phyloP scores from a whole-genome alignment of 2,329 filamentous ascomycete genomes.

The Coniochaeta ligniaria region DNA sequence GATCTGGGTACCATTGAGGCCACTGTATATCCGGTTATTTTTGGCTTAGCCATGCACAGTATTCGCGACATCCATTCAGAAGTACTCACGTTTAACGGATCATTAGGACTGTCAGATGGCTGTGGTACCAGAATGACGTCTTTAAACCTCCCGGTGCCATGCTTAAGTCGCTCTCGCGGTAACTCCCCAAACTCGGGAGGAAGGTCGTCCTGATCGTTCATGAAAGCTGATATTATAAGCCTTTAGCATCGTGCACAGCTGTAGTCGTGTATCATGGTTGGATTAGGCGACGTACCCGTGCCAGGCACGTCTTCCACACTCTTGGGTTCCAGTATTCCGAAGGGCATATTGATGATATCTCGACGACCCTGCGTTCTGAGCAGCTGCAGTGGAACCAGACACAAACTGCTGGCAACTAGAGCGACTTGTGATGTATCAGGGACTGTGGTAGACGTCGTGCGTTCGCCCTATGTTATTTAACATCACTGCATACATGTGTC shows the following conservation, averaged over 20 bases:
- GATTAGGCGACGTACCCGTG: slow-evolving; percentile 27
- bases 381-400: neutral
- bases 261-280: neutral
- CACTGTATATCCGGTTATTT: slow-evolving; percentile 16
- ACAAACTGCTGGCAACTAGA: neutral
- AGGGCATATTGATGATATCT: slow-evolving; percentile 28
- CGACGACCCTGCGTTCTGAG: neutral
- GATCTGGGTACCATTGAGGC: slow-evolving; percentile 26
- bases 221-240: slow-evolving; percentile 24
- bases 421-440: too few species aligned
- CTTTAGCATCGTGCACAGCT: neutral
- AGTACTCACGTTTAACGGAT: slow-evolving; percentile 38
- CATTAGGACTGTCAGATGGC: slow-evolving; percentile 39
- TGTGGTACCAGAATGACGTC: slow-evolving; percentile 34
- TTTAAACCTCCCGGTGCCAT: slow-evolving; percentile 24
- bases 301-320: slow-evolving; percentile 38
- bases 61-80: too few species aligned
- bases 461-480: neutral
- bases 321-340: slow-evolving; percentile 38
- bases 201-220: slow-evolving; percentile 37
- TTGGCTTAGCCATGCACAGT: too few species aligned
- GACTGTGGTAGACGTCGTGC: neutral
- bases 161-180: slow-evolving; percentile 31
- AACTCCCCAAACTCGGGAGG: slow-evolving; percentile 35
- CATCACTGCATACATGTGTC: too few species aligned